These are phyloP conservation scores for Thelephora terrestris DNA, from an alignment of 1,284 basidiomycete genomes.

Conservation along the genomic window DNA sequence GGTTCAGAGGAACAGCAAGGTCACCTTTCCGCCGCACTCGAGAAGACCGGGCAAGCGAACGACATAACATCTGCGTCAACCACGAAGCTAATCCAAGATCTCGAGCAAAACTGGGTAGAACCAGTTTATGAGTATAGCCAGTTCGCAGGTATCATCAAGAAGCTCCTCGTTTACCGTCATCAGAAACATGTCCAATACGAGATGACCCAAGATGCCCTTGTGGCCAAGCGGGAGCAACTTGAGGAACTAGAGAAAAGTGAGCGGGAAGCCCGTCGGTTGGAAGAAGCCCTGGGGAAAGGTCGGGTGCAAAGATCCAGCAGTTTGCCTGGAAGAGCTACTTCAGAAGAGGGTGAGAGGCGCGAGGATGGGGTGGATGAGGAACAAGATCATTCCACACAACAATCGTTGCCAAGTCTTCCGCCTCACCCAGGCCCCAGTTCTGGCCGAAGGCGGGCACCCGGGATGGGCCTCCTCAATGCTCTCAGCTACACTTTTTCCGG, in stretches of 20 bases:
- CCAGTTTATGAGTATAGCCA: slow-evolving; percentile 94
- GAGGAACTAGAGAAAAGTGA: slow-evolving; percentile 92
- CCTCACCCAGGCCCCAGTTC: slow-evolving; percentile 70
- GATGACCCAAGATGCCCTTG: slow-evolving; percentile 88
- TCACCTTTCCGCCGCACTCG: slow-evolving; percentile 68
- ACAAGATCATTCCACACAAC: slow-evolving; percentile 19
- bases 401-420: slow-evolving; percentile 29
- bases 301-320: slow-evolving; percentile 23
- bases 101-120: slow-evolving; percentile 91
- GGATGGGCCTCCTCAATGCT: slow-evolving; percentile 86
- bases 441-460: slow-evolving; percentile 49
- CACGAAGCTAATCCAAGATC: slow-evolving; percentile 76
- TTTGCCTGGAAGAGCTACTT: slow-evolving; percentile 5
- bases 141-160: slow-evolving; percentile 92
- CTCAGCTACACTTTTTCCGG: slow-evolving; percentile 92
- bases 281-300: slow-evolving; percentile 71
- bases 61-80: slow-evolving; percentile 93
- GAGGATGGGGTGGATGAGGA: slow-evolving; percentile 24
- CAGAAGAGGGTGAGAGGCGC: slow-evolving; percentile 14
- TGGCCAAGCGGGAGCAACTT: slow-evolving; percentile 78
- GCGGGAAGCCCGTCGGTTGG: slow-evolving; percentile 80
- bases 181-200: slow-evolving; percentile 98
- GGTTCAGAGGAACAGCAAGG: slow-evolving; percentile 19
- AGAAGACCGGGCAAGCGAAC: slow-evolving; percentile 91
- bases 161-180: slow-evolving; percentile 88